A percentile compares a stretch with the other conserved stretches of the same genome.
Evolutionary conservation across 2,329 filamentous ascomycete genomes (phyloP).

Genomic region (Cladosporium sp.): DNA sequence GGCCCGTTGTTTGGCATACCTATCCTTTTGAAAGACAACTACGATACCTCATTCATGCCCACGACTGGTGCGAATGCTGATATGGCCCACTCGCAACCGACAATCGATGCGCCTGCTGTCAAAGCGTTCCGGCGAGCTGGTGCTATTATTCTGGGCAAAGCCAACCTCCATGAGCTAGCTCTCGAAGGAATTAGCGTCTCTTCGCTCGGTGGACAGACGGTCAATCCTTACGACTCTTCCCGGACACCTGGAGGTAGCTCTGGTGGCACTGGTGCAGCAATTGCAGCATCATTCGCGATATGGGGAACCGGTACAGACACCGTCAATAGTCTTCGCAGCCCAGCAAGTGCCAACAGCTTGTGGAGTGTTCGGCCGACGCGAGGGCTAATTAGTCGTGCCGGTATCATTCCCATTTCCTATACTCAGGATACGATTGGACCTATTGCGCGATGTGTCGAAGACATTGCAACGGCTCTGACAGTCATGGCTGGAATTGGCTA

Average conservation of each 20-base stretch:
- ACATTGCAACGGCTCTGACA: conserved; percentile 29
- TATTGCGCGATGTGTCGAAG: conserved; percentile 29
- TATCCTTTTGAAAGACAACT: conserved; percentile 62
- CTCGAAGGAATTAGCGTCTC: conserved; percentile 61
- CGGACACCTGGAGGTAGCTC: conserved; percentile 64
- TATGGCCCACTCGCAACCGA: conserved; percentile 46
- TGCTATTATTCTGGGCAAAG: conserved; percentile 31
- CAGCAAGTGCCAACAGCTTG: conserved; percentile 57
- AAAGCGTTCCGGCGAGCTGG: conserved; percentile 29
- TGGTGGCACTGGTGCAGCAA: conserved; percentile 58
- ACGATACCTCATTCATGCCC: conserved; percentile 51
- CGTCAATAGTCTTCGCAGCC: conserved; percentile 59
- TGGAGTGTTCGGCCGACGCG: conserved; percentile 54
- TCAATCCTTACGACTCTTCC: conserved; percentile 61
- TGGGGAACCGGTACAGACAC: conserved; percentile 37
- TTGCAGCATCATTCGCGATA: conserved; percentile 56
- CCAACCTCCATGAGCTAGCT: conserved; percentile 57
- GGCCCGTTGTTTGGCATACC: conserved; percentile 58
- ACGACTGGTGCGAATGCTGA: conserved; percentile 55
- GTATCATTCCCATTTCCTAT: conserved; percentile 31
- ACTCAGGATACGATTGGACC: conserved; percentile 31
- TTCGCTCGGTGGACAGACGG: conserved; percentile 59
- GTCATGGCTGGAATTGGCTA: conserved; percentile 46
- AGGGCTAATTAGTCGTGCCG: conserved; percentile 26
- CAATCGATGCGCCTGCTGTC: conserved; percentile 30